Percentiles rank a stretch among this genome's conserved stretches.
phyloP scores from a whole-genome alignment of 805 yeast genomes.

The Suhomyces tanzawaensis region DNA sequence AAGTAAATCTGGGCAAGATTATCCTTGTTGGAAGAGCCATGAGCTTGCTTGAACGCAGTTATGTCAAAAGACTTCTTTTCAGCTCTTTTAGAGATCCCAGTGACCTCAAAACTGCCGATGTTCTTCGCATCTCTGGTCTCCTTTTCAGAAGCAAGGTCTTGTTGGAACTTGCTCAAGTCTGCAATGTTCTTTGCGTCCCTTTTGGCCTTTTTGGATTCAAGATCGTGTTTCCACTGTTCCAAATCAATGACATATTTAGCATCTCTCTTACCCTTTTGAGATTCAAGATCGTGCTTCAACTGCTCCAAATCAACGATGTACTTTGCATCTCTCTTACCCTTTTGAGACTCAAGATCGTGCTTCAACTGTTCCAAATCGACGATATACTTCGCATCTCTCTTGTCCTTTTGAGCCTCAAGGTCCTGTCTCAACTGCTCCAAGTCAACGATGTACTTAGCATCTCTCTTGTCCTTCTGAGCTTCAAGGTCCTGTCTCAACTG shows the following conservation, averaged over 20 bases:
- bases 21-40: constrained; percentile 2
- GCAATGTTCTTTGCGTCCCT: constrained; percentile 8
- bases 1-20: constrained; percentile 12
- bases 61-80: constrained; percentile 7
- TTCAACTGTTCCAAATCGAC: constrained; percentile 4
- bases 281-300: background rate
- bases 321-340: too few species aligned
- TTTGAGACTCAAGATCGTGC: background rate
- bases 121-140: background rate
- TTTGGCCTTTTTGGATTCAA: background rate
- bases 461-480: constrained; percentile 1
- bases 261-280: background rate
- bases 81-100: constrained; percentile 6
- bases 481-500: constrained; percentile 1
- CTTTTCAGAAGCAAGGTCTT: background rate
- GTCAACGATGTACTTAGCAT: constrained; percentile 8
- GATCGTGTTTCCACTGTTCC: too few species aligned
- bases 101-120: background rate
- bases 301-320: constrained; percentile 1
- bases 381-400: constrained; percentile 10
- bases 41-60: constrained; percentile 4
- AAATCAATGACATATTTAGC: too few species aligned
- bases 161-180: background rate
- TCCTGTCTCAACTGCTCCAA: background rate
- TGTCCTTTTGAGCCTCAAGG: background rate